Conservation (phyloP, 2,329 filamentous ascomycete species). For the Colletotrichum nymphaeae region DNA sequence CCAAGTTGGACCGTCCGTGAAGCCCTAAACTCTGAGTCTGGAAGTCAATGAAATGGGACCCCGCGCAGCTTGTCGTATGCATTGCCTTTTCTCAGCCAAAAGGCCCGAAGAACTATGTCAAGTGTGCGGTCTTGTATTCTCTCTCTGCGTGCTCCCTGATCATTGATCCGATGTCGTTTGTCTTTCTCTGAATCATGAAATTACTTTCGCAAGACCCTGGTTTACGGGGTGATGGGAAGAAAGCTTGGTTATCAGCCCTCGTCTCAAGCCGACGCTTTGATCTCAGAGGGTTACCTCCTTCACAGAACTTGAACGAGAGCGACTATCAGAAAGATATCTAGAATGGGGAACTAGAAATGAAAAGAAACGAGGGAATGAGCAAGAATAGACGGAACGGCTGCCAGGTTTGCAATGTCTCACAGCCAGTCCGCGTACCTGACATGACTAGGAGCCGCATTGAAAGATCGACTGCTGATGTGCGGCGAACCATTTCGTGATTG, state of each 20-base stretch:
- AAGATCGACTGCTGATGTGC: slow-evolving; percentile 10
- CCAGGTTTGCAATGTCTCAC: neutral
- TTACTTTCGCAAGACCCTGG: neutral
- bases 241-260: neutral
- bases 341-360: neutral
- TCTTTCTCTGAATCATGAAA: neutral
- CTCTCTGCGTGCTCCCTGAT: neutral
- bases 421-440: neutral
- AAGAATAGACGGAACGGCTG: neutral
- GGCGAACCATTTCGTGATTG: slow-evolving; percentile 1
- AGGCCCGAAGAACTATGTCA: neutral
- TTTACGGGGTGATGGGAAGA: neutral
- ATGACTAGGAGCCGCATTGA: neutral
- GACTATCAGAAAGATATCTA: neutral
- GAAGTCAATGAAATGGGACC: neutral
- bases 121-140: neutral
- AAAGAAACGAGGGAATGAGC: neutral
- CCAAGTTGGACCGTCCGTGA: slow-evolving; percentile 13
- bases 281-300: neutral
- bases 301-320: neutral
- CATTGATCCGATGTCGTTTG: neutral
- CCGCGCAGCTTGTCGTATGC: neutral
- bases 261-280: neutral
- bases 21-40: slow-evolving; percentile 1
- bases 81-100: neutral